Percentiles rank a stretch among this genome's conserved stretches.
Evolutionary conservation across 108 stramenopile species (phyloP).

Genomic region (Stephanodiscus triporus): DNA sequence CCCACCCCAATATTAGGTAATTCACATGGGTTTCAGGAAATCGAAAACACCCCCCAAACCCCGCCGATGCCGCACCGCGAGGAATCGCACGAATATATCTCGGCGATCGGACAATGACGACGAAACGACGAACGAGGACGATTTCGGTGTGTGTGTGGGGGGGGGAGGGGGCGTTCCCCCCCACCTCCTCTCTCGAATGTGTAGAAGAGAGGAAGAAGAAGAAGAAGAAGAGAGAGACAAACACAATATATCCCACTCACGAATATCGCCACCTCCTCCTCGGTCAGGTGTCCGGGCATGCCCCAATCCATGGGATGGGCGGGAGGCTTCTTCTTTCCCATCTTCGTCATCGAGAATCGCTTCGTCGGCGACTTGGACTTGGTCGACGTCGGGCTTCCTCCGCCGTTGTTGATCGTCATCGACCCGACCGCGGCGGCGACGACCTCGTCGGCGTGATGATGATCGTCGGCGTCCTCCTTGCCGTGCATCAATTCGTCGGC

Average conservation of each 20-base stretch:
- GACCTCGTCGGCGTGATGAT: no score
- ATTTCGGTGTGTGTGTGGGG: no score
- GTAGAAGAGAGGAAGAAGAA: not conserved
- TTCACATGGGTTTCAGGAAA: slow-evolving; percentile 12
- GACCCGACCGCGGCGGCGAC: slow-evolving; percentile 8
- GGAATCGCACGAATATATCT: not conserved
- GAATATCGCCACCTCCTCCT: slow-evolving; percentile 50
- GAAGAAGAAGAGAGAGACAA: not conserved
- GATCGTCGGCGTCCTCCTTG: slow-evolving; percentile 8
- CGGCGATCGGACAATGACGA: not conserved
- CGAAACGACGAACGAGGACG: not conserved
- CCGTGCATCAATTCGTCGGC: slow-evolving; percentile 56
- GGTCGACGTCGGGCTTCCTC: no score
- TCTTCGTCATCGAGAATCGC: slow-evolving; percentile 20
- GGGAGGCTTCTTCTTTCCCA: slow-evolving; percentile 27
- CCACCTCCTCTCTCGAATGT: no score
- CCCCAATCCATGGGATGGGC: slow-evolving; percentile 58
- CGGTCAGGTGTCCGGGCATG: slow-evolving; percentile 52
- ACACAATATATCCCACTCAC: slow-evolving; percentile 40
- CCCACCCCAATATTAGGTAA: no score
- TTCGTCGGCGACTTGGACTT: slow-evolving; percentile 12
- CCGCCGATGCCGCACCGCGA: not conserved
- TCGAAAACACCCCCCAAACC: slow-evolving; percentile 36
- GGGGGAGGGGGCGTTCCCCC: no score
- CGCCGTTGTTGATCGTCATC: slow-evolving; percentile 4